These are phyloP conservation scores for Acanthamoeba lenticulata DNA, from an alignment of 208 protist species.

Conservation along the genomic window DNA sequence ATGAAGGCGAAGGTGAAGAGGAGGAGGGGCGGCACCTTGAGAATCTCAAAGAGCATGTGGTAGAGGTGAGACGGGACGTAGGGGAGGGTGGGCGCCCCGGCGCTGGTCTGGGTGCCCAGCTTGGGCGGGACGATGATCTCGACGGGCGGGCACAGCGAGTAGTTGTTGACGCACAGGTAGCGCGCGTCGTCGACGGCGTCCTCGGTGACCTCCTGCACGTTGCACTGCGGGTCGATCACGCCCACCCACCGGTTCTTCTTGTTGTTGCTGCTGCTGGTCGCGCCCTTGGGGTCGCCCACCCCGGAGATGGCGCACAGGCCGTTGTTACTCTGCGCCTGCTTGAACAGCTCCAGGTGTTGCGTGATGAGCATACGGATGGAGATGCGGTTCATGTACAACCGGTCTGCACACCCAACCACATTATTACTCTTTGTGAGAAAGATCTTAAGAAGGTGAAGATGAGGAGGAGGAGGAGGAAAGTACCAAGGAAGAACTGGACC, in stretches of 20 bases:
- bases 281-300: too few species aligned
- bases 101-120: not conserved
- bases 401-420: not conserved
- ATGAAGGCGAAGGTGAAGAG: not conserved
- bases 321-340: conserved; percentile 38
- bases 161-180: conserved; percentile 54
- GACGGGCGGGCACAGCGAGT: not conserved
- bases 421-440: not conserved
- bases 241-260: conserved; percentile 29
- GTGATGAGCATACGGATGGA: conserved; percentile 54
- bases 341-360: conserved; percentile 57
- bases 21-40: not conserved
- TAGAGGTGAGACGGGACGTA: conserved; percentile 64
- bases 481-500: conserved; percentile 53
- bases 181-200: conserved; percentile 39
- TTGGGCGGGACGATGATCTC: conserved; percentile 35
- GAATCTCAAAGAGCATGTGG: conserved; percentile 51
- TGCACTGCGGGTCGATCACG: conserved; percentile 23
- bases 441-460: not conserved
- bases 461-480: not conserved
- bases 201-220: conserved; percentile 1
- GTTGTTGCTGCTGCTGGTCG: not conserved
- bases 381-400: conserved; percentile 63
- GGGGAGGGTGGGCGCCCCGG: conserved; percentile 1
- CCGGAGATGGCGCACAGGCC: not conserved